These are phyloP conservation scores for Colletotrichum spinosum DNA, from an alignment of 2,329 filamentous ascomycete genomes.

Conservation along the genomic window DNA sequence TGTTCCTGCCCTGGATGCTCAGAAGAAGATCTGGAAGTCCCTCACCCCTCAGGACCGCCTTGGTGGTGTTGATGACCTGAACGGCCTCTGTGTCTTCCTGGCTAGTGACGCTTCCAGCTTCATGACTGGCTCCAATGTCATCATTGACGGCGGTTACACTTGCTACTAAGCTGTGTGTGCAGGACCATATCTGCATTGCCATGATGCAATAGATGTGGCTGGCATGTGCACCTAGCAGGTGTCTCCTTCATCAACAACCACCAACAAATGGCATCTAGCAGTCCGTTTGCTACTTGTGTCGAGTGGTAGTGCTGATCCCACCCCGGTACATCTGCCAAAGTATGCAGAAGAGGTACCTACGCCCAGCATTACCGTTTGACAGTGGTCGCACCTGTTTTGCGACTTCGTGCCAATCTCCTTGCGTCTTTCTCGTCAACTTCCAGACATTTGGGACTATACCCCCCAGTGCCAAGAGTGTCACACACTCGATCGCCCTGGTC, in stretches of 20 bases:
- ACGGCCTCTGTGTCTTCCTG: constrained; percentile 81
- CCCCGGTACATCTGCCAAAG: constrained; percentile 25
- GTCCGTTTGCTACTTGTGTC: no score
- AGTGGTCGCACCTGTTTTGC: constrained; percentile 25
- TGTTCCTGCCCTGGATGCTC: constrained; percentile 80
- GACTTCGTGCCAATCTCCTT: constrained; percentile 39
- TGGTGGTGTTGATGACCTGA: constrained; percentile 80
- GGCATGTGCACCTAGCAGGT: background rate
- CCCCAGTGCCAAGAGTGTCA: constrained; percentile 23
- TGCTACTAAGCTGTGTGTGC: constrained; percentile 60
- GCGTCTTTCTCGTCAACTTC: constrained; percentile 12
- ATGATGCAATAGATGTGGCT: background rate
- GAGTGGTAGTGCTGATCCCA: constrained; percentile 18
- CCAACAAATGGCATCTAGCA: no score
- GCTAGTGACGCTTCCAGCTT: constrained; percentile 78
- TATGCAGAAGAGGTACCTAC: constrained; percentile 24
- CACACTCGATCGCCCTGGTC: constrained; percentile 21
- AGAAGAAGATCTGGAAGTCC: constrained; percentile 85
- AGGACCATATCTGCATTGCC: background rate
- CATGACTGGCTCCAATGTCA: constrained; percentile 82
- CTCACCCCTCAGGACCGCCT: constrained; percentile 80
- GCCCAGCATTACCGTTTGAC: constrained; percentile 17
- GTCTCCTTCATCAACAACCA: no score
- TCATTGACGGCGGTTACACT: constrained; percentile 78
- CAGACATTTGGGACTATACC: constrained; percentile 29